Evolutionary conservation across 768 basidiomycete species (phyloP).

Genomic region (Leccinum boreale): DNA sequence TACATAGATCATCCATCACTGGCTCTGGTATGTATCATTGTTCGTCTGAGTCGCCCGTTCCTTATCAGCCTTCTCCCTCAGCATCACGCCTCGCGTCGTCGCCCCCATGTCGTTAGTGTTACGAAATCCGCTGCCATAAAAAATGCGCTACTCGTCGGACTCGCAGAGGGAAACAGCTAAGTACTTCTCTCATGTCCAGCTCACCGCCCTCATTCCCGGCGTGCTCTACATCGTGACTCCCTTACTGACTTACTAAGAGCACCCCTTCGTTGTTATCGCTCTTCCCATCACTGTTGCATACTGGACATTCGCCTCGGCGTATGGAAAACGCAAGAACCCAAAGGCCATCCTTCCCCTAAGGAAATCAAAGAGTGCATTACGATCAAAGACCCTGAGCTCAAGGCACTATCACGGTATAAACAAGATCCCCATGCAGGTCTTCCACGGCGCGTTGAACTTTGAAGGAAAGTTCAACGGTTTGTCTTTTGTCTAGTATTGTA

Average conservation of each 20-base stretch:
- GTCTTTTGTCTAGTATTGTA: too few relatives aligned
- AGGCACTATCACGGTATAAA: slow-evolving; percentile 76
- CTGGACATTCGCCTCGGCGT: too few relatives aligned
- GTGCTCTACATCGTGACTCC: slow-evolving; percentile 63
- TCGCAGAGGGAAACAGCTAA: slow-evolving; percentile 76
- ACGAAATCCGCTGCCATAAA: slow-evolving; percentile 78
- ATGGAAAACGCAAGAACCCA: slow-evolving; percentile 79
- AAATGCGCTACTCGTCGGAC: slow-evolving; percentile 78
- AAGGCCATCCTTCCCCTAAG: slow-evolving; percentile 78
- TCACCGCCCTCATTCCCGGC: slow-evolving; percentile 73
- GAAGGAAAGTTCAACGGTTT: too few relatives aligned
- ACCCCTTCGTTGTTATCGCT: slow-evolving; percentile 69
- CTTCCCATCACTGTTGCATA: slow-evolving; percentile 79
- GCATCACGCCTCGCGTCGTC: slow-evolving; percentile 3
- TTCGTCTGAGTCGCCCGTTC: too few relatives aligned
- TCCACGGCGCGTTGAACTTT: too few relatives aligned
- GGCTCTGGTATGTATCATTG: too few relatives aligned
- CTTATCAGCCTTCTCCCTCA: background rate
- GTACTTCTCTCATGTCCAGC: slow-evolving; percentile 71
- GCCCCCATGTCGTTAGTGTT: slow-evolving; percentile 41
- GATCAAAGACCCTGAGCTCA: slow-evolving; percentile 81
- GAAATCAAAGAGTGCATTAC: slow-evolving; percentile 88
- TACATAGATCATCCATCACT: too few relatives aligned
- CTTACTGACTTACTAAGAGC: too few relatives aligned
- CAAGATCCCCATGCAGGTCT: slow-evolving; percentile 97